Evolutionary conservation across 2,329 filamentous ascomycete genomes (phyloP).

Genomic region (Pseudogymnoascus sp.): DNA sequence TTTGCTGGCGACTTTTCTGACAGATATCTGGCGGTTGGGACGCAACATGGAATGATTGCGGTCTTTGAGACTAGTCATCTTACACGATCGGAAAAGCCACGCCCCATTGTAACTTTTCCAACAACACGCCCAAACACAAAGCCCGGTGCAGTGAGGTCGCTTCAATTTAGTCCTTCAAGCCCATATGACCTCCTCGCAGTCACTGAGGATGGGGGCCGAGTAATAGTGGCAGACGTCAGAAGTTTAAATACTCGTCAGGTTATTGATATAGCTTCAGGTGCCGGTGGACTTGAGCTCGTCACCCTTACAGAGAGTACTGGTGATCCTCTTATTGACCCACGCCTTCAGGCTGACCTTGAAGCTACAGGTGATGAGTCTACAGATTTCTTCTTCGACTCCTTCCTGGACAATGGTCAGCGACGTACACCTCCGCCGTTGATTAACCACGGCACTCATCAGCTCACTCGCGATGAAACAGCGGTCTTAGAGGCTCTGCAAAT

Average conservation of each 20-base stretch:
- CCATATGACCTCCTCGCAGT: slow-evolving; percentile 87
- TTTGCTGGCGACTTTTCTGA: slow-evolving; percentile 74
- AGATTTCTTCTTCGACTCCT: not conserved
- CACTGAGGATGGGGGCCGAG: slow-evolving; percentile 76
- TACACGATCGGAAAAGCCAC: slow-evolving; percentile 38
- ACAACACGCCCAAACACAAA: slow-evolving; percentile 65
- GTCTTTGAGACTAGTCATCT: slow-evolving; percentile 55
- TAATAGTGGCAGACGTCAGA: slow-evolving; percentile 66
- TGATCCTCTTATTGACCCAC: slow-evolving; percentile 22
- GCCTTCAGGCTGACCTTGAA: slow-evolving; percentile 17
- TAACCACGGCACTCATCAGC: slow-evolving; percentile 13
- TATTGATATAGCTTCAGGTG: slow-evolving; percentile 52
- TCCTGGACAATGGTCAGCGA: not conserved
- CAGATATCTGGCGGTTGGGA: slow-evolving; percentile 63
- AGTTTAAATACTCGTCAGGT: slow-evolving; percentile 61
- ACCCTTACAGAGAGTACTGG: slow-evolving; percentile 20
- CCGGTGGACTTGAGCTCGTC: slow-evolving; percentile 37
- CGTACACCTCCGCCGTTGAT: not conserved
- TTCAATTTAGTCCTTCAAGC: slow-evolving; percentile 78
- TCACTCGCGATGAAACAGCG: slow-evolving; percentile 45
- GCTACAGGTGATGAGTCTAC: not conserved
- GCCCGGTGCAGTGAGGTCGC: slow-evolving; percentile 74
- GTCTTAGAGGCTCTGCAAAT: slow-evolving; percentile 49
- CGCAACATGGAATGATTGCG: slow-evolving; percentile 71
- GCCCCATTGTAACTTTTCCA: slow-evolving; percentile 65